Conservation (phyloP, 148 eudicot species). For the Chenopodium formosanum region DNA sequence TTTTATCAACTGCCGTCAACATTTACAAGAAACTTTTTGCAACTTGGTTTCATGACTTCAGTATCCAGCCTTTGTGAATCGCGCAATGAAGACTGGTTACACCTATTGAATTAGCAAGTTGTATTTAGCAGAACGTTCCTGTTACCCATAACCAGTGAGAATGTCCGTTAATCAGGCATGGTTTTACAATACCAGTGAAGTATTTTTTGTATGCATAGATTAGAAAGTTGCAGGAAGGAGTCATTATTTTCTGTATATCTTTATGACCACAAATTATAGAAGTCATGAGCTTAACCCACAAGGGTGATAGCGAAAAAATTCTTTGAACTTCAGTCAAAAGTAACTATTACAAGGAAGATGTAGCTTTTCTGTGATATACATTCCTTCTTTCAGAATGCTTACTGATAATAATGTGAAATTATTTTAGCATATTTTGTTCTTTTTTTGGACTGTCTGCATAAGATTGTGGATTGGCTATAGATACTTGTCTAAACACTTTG, state of each 20-base stretch:
- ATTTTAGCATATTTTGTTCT: background rate
- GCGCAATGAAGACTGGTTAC: background rate
- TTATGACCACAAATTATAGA: background rate
- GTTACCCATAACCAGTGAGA: background rate
- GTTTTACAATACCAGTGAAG: background rate
- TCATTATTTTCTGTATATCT: conserved; percentile 15
- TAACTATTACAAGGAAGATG: background rate
- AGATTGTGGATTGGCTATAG: too few species aligned
- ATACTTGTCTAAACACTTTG: too few species aligned
- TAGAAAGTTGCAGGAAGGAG: background rate
- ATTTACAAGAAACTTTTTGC: background rate
- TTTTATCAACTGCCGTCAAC: conserved; percentile 5
- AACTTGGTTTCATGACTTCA: conserved; percentile 2
- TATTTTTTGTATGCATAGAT: conserved; percentile 22
- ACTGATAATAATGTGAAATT: background rate
- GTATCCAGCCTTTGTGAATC: background rate
- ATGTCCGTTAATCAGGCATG: background rate
- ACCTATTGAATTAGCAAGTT: background rate
- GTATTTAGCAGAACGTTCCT: background rate
- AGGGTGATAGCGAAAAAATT: background rate
- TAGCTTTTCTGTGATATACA: background rate
- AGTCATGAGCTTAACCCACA: background rate
- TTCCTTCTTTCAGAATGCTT: background rate
- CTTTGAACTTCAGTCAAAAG: background rate
- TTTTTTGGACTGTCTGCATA: background rate